Evolutionary conservation across 371 early-diverging fungal species (phyloP).

Genomic region (Rhizopus delemar): DNA sequence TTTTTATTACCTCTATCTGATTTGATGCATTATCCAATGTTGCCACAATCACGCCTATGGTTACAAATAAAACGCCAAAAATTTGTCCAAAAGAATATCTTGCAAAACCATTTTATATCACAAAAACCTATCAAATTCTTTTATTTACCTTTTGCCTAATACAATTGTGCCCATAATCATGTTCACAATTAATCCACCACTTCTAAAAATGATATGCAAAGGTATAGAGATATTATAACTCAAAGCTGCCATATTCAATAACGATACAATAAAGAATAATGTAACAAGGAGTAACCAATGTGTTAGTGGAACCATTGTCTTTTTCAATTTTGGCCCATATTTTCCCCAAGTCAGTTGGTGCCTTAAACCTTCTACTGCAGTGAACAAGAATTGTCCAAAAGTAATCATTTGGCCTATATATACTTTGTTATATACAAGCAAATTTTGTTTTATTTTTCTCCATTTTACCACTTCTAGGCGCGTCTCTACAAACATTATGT

Average conservation of each 20-base stretch:
- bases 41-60: constrained; percentile 75
- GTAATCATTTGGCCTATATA: constrained; percentile 74
- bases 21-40: constrained; percentile 52
- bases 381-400: constrained; percentile 80
- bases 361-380: constrained; percentile 72
- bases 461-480: constrained; percentile 72
- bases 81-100: constrained; percentile 45
- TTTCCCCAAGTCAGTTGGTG: constrained; percentile 61
- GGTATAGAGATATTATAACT: constrained; percentile 83
- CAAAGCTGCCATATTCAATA: constrained; percentile 82
- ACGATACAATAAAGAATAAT: constrained; percentile 76
- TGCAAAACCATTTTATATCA: neutral
- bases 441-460: neutral
- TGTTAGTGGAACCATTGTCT: constrained; percentile 67
- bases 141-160: constrained; percentile 64
- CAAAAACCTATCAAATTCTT: neutral
- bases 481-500: constrained; percentile 45
- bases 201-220: constrained; percentile 88
- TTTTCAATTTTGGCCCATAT: constrained; percentile 56
- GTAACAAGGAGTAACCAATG: constrained; percentile 78
- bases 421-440: neutral
- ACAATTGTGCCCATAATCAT: constrained; percentile 81
- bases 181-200: constrained; percentile 79
- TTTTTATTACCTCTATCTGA: constrained; percentile 12
- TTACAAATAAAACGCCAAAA: constrained; percentile 73